Percentiles rank a stretch among this genome's conserved stretches.
Conservation (phyloP, 2,329 filamentous ascomycete genomes). For the Diaporthe aspalathi region DNA sequence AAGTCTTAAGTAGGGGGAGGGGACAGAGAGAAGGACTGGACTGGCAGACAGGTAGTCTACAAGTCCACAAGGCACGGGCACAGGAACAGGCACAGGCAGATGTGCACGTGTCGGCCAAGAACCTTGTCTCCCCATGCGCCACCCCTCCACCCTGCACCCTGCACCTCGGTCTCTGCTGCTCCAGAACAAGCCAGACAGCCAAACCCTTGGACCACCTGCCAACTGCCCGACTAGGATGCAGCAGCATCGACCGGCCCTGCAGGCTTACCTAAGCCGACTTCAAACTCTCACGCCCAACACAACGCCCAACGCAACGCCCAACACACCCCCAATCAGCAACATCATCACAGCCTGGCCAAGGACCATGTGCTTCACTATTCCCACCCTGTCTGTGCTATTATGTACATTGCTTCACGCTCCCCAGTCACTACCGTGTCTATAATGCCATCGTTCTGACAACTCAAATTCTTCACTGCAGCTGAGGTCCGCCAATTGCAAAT, state of each 20-base stretch:
- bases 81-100: conserved; percentile 1
- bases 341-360: neutral
- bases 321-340: neutral
- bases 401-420: neutral
- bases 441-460: neutral
- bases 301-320: too few relatives aligned
- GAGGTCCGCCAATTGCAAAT: neutral
- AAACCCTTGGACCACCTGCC: too few relatives aligned
- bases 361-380: neutral
- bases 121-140: conserved; percentile 14
- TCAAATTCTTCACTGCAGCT: neutral
- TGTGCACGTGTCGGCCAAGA: conserved; percentile 28
- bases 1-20: neutral
- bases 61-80: neutral
- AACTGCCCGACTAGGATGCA: neutral
- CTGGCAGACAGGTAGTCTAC: neutral
- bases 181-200: too few relatives aligned
- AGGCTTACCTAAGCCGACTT: conserved; percentile 32
- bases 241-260: conserved; percentile 1
- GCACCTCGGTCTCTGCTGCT: neutral
- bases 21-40: neutral
- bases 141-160: conserved; percentile 18
- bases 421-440: neutral
- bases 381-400: neutral
- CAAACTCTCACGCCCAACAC: too few relatives aligned